Evolutionary conservation across 805 yeast species (phyloP), one percentile per base, ranked within the genome.

Genomic region (Saccharomycopsis synnaedendra): DNA sequence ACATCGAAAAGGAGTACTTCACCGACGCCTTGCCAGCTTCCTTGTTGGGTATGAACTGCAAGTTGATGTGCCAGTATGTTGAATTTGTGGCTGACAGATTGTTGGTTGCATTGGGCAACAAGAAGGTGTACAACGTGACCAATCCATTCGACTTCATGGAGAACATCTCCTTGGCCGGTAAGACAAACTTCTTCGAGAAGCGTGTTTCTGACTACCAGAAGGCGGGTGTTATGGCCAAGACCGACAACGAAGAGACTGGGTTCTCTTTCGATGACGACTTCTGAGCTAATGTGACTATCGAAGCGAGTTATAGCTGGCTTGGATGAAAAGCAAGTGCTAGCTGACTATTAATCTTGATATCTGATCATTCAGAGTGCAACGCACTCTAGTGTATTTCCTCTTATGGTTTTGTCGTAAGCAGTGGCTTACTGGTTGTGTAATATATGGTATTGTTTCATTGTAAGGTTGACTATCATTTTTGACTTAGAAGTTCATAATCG

Each of bases 81-180:
- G 96, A 93, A 72, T 90, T 90, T 64, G 89, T 82, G 57, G 98
- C 98, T 58, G 98, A 90, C 71, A 84, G 98, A 72, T 75, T 90
- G 62, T 76, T 90, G 54, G 79, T 89, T 48, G 79, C 97, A 4
- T 76, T 90, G 56, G 98, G 98, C 57, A 86, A 87, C 75, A 73
- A 82, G 70, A 89, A 89, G 73, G 75, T 75, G 56, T 90, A 78
- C 79, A 85, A 87, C 60, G 90, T 75, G 52, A 72, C 85, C 55
- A 90, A 90, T 67, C 98, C 98, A 66, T 90, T 90, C 65, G 98
- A 90, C 68, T 90, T 90, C 65, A 90, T 90, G 98, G 98, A 90
- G 74, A 90, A 93, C 74, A 90, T 90, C 61, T 90, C 97, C 5
- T 78, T 90, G 59, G 95, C 97, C 51, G 98, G 98, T 69, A 90